A percentile compares a stretch with the other conserved stretches of the same genome.
Evolutionary conservation across 805 yeast genomes (phyloP).

Genomic region (Saccharomyces paradoxus): DNA sequence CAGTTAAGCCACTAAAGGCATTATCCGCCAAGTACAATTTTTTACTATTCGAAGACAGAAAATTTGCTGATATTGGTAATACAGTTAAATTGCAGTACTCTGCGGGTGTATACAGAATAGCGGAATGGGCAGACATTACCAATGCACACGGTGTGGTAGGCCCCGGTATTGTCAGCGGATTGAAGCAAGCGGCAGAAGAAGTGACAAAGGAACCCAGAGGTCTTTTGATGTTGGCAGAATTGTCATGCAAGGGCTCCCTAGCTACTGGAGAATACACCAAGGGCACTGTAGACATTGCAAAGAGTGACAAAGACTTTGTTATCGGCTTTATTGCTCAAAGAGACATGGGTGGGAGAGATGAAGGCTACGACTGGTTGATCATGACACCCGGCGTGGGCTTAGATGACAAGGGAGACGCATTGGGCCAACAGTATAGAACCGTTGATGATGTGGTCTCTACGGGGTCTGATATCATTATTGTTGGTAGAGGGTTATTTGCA

Average conservation of each 20-base stretch:
- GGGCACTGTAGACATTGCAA: slow-evolving; percentile 84
- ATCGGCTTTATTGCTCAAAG: slow-evolving; percentile 95
- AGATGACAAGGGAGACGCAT: slow-evolving; percentile 90
- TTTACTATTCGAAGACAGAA: slow-evolving; percentile 91
- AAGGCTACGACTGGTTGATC: slow-evolving; percentile 88
- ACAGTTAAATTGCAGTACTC: slow-evolving; percentile 91
- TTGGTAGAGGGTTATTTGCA: slow-evolving; percentile 95
- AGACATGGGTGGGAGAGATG: slow-evolving; percentile 73
- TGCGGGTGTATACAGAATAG: slow-evolving; percentile 83
- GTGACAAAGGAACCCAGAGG: slow-evolving; percentile 78
- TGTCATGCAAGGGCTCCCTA: slow-evolving; percentile 86
- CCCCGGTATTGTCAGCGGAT: slow-evolving; percentile 81
- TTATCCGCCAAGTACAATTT: slow-evolving; percentile 78
- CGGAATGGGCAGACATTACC: slow-evolving; percentile 93
- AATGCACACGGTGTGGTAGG: slow-evolving; percentile 98
- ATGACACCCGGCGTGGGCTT: slow-evolving; percentile 99
- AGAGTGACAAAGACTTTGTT: slow-evolving; percentile 77
- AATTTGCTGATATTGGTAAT: slow-evolving; percentile 97
- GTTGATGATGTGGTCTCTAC: slow-evolving; percentile 74
- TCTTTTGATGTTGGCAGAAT: slow-evolving; percentile 87
- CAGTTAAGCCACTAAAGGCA: slow-evolving; percentile 63
- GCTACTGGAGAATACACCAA: slow-evolving; percentile 88
- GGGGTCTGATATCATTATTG: slow-evolving; percentile 93
- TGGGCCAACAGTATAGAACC: slow-evolving; percentile 95
- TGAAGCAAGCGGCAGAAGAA: slow-evolving; percentile 65